Base-by-base conservation (phyloP, 352 stramenopile genomes). In the Pythium diclinum region DNA sequence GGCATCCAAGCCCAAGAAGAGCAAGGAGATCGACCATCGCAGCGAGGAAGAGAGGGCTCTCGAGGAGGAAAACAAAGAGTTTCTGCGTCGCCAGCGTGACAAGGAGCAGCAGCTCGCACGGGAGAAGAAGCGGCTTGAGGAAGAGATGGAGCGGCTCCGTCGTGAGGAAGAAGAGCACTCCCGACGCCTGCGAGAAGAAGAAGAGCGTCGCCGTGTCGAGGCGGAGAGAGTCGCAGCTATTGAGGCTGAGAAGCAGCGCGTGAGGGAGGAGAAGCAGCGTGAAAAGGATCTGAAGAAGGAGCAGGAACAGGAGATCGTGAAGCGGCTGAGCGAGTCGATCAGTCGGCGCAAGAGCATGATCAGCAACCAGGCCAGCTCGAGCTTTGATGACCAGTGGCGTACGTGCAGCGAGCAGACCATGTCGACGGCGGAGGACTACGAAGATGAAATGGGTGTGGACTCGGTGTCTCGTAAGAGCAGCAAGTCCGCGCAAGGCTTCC, bases 91-190 rank as follows among this genome's bases (percentile, higher is more conserved):
- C 30, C 57, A 69, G 58, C 66, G 63, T 23, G 36, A 70, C 46
- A 53, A 69, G 58, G 59, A 67, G 21, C 42, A 49, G 46, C 59
- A 71, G 47, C 56, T 72, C 60, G 56, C 61, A 5, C 53, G 42
- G 9, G 59, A 71, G 42, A 62, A 67, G 46, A 54, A 52, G 14
- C 58, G 65, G 36, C 62, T 67, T 28, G 53, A 66, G 32, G 46
- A 71, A 49, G 46, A 73, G 44, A 63, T 69, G 66, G 54, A 67
- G 34, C 36, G 42, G 11, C 51, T 65, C 8, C 60, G 61, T 23
- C 30, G 53, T 3, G 48, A 65, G 36, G 60, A 68, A 38, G 60
- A 73, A 59, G 66, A 67, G 42, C 54, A 14, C 17, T 21, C 40
- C 7, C 65, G 65, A 3, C 65, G 52, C 30, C 63, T 48, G 16